Base-by-base conservation (phyloP, 306 rosid genomes). In the Sesbania bispinosa region DNA sequence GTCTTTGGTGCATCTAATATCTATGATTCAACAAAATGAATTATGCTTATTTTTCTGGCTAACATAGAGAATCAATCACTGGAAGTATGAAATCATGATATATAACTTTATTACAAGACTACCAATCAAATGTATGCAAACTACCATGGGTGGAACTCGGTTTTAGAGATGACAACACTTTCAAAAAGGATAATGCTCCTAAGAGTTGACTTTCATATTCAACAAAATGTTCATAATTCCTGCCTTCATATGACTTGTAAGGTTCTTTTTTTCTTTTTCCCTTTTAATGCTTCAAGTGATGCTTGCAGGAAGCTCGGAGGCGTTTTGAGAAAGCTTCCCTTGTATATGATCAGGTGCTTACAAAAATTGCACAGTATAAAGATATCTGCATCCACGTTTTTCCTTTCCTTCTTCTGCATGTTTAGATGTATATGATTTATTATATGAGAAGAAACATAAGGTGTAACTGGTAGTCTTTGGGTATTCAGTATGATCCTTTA, bases 271-370 rank as follows among this genome's bases (percentile, higher is more conserved):
- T 38, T 33, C 4, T 16, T 50, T 18, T 21, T 35, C n/a, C n/a
- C 35, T 46, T 60, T 41, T 57, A 55, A 83, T 36, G 52, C 74
- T 43, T 73, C 74, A 42, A 84, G 36, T 46, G 53, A 69, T 75
- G 39, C 43, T 64, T 77, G 80, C 94, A 90, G 97, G 95, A 90
- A 86, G 85, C 88, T 67, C 71, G 95, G 62, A 90, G 79, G 85
- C 97, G 90, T 48, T 90, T 90, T 59, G 97, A 90, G 41, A 90
- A 90, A 89, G 81, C 92, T 78, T 88, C 90, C 47, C 33, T 84
- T 59, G 46, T 48, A 29, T 83, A 83, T 70, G 97, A 86, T 39
- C 97, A 90, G 97, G 97, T 90, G 71, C 78, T 62, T 79, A 20
- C 6, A 24, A 63, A 71, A 30, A 24, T 42, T 61, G 46, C 32